A percentile compares a stretch with the other conserved stretches of the same genome.
phyloP scores from a whole-genome alignment of 2,329 filamentous ascomycete genomes.

The Microthyrium microscopicum region DNA sequence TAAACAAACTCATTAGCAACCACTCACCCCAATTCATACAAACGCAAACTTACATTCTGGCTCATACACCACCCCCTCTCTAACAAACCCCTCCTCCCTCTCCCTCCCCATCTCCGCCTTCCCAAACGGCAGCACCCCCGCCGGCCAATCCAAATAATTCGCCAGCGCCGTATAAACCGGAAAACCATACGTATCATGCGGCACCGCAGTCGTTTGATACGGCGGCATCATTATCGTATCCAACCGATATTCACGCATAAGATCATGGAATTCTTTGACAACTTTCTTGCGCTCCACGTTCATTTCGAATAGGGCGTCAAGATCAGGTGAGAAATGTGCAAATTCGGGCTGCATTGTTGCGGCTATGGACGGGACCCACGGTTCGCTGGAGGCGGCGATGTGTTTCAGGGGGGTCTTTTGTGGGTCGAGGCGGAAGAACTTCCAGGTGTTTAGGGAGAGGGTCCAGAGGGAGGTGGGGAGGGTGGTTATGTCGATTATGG shows the following conservation, averaged over 20 bases:
- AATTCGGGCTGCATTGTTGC: constrained; percentile 15
- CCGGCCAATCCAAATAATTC: constrained; percentile 39
- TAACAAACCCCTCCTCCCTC: constrained; percentile 21
- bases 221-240: constrained; percentile 35
- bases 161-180: constrained; percentile 31
- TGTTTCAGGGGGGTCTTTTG: constrained; percentile 17
- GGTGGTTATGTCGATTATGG: constrained; percentile 20
- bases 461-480: constrained; percentile 17
- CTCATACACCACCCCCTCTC: constrained; percentile 16
- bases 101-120: constrained; percentile 27
- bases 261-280: constrained; percentile 24
- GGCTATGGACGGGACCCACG: constrained; percentile 24
- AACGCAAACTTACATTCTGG: constrained; percentile 18
- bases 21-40: neutral
- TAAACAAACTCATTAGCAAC: constrained; percentile 3
- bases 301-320: constrained; percentile 27
- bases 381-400: constrained; percentile 26
- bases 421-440: constrained; percentile 26
- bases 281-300: constrained; percentile 22
- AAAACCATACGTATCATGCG: constrained; percentile 33
- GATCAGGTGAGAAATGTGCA: constrained; percentile 14
- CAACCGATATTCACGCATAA: constrained; percentile 26
- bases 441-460: constrained; percentile 21
- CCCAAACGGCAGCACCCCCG: constrained; percentile 31
- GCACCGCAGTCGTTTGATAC: constrained; percentile 33